Base-by-base conservation (phyloP, 2,329 filamentous ascomycete genomes). In the Nemania serpens region DNA sequence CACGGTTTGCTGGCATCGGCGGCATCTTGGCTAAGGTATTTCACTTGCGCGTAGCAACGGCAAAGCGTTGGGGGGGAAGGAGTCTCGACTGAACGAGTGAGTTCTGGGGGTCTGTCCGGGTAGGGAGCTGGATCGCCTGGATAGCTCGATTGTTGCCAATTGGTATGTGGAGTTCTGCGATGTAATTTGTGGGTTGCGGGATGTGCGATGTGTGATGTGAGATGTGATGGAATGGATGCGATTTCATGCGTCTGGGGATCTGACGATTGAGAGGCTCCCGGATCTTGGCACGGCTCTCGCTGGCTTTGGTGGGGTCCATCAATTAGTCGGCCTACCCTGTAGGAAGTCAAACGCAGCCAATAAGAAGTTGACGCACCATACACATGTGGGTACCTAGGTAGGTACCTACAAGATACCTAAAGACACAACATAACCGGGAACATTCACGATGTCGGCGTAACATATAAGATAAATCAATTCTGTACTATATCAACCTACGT, bases 1-100 rank as follows among this genome's bases (percentile, higher is more conserved):
- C 75, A 62, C 76, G 74, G 68, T 84, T 81, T 65, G 81, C 81
- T 70, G 83, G 84, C 71, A 87, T 79, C 48, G 80, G 77, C 61
- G 84, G 84, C 84, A 87, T 87, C 50, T 66, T 70, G 66, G 34
- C 37, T 20, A n/a, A 41, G 34, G 36, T 22, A 33, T 53, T n/a
- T 51, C 36, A 42, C 45, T 48, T 58, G 52, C 34, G 20, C 5
- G 55, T 29, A 17, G 46, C 22, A 49, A 39, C 13, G 25, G 48
- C 5, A 36, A 37, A 51, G 36, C 22, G 34, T 39, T n/a, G n/a
- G n/a, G 18, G 17, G 43, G n/a, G 36, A 20, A 37, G 45, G 29
- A 41, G 34, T 13, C 17, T 41, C 33, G 41, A 37, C 11, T 18
- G n/a, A n/a, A 29, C 25, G 25, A 29, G 25, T 29, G 25, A 7